These are phyloP conservation scores for Raphanus hybrid DNA, from an alignment of 441 rosid species.

Conservation along the genomic window DNA sequence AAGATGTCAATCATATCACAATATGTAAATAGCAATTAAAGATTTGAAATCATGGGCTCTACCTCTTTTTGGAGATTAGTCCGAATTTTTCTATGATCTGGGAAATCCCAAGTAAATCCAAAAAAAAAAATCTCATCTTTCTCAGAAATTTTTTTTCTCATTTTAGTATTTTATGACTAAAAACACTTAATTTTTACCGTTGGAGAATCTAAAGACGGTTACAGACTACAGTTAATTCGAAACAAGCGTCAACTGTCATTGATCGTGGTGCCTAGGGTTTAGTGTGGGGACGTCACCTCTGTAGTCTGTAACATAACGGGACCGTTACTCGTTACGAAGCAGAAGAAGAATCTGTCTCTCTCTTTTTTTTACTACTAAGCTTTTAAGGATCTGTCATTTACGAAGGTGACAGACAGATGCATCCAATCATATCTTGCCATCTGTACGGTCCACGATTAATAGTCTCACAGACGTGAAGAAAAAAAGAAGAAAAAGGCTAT, in stretches of 20 bases:
- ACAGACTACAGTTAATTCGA: constrained; percentile 1
- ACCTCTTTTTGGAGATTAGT: too few species aligned
- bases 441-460: constrained; percentile 23
- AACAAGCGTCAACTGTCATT: constrained; percentile 17
- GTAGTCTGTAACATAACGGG: constrained; percentile 2
- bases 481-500: not conserved
- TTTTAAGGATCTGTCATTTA: constrained; percentile 41
- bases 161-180: too few species aligned
- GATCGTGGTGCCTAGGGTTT: constrained; percentile 22
- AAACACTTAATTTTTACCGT: not conserved
- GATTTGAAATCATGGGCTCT: too few species aligned
- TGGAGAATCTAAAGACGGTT: constrained; percentile 16
- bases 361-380: not conserved
- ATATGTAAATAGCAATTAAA: not conserved
- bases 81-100: too few species aligned
- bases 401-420: constrained; percentile 34
- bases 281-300: constrained; percentile 29
- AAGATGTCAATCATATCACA: not conserved
- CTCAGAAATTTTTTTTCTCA: too few species aligned
- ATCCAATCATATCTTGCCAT: constrained; percentile 19
- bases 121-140: too few species aligned
- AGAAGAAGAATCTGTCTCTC: constrained; percentile 19
- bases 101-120: too few species aligned
- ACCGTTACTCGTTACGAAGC: constrained; percentile 32
- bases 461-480: constrained; percentile 34